Conservation (phyloP, 768 basidiomycete genomes). For the Royoungia palumana region DNA sequence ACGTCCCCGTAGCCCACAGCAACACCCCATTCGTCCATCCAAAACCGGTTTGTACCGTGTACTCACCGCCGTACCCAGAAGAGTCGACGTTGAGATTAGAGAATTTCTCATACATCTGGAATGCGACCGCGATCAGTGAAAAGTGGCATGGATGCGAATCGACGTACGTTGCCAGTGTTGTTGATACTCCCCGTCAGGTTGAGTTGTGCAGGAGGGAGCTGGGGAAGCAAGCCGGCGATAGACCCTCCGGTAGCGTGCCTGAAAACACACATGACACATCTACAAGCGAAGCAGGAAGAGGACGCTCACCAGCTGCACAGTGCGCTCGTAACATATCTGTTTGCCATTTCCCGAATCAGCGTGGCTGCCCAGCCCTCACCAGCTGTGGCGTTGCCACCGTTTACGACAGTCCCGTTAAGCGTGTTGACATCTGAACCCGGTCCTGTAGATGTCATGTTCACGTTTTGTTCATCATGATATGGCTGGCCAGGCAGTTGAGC, state of each 20-base stretch:
- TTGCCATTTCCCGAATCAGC: conserved; percentile 71
- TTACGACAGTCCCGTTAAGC: conserved; percentile 52
- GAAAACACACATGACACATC: background rate
- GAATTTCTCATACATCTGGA: conserved; percentile 88
- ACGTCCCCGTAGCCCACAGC: conserved; percentile 70
- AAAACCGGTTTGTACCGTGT: conserved; percentile 84
- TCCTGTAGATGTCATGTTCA: conserved; percentile 51
- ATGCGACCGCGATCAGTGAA: background rate
- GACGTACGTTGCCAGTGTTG: conserved; percentile 72
- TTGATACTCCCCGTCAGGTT: conserved; percentile 62
- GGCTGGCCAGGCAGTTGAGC: conserved; percentile 67
- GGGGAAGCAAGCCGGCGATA: conserved; percentile 64
- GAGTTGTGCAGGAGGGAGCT: conserved; percentile 65
- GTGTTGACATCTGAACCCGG: conserved; percentile 59
- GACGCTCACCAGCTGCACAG: conserved; percentile 80
- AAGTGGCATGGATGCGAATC: background rate
- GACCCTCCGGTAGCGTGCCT: conserved; percentile 89
- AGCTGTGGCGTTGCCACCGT: conserved; percentile 60
- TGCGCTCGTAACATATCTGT: conserved; percentile 78
- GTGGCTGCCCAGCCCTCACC: conserved; percentile 65
- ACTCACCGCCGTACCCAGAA: conserved; percentile 81
- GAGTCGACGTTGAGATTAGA: conserved; percentile 74
- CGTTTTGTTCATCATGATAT: conserved; percentile 32
- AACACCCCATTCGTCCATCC: conserved; percentile 87
- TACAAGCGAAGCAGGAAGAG: background rate